Evolutionary conservation across 148 eudicot species (phyloP).

Genomic region (Amaranthus palmeri): DNA sequence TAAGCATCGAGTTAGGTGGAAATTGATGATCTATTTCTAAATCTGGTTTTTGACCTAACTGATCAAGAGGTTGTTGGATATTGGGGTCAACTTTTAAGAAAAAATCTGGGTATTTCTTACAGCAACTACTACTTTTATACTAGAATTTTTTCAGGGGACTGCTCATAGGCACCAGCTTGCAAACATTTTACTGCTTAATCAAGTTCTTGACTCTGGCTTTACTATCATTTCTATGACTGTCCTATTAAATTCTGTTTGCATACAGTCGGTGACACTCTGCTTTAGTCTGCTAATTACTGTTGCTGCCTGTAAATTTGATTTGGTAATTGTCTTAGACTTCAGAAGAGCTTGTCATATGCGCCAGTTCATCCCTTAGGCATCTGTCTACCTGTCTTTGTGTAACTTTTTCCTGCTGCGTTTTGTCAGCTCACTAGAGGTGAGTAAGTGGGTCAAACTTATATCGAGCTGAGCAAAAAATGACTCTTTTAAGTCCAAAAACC

Average conservation of each 20-base stretch:
- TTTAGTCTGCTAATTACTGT: neutral
- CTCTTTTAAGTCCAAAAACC: too few relatives aligned
- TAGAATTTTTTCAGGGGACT: neutral
- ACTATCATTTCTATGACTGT: neutral
- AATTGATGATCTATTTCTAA: neutral
- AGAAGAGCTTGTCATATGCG: neutral
- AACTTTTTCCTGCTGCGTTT: neutral
- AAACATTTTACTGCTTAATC: neutral
- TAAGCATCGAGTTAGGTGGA: neutral
- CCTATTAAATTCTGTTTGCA: neutral
- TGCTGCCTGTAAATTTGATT: neutral
- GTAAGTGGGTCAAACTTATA: too few relatives aligned
- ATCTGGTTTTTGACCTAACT: neutral
- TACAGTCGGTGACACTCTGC: neutral
- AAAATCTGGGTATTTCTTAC: neutral
- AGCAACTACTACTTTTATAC: too few relatives aligned
- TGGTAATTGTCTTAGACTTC: neutral
- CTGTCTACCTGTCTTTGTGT: neutral
- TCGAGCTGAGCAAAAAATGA: too few relatives aligned
- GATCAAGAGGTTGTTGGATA: neutral
- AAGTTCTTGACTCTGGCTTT: neutral
- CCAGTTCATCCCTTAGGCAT: neutral
- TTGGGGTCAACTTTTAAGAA: neutral
- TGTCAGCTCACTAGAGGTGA: too few relatives aligned
- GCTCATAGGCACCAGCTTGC: neutral